Percentiles rank a stretch among this genome's conserved stretches.
phyloP scores from a whole-genome alignment of 2,329 filamentous ascomycete species.

The Didymella arachidicola region DNA sequence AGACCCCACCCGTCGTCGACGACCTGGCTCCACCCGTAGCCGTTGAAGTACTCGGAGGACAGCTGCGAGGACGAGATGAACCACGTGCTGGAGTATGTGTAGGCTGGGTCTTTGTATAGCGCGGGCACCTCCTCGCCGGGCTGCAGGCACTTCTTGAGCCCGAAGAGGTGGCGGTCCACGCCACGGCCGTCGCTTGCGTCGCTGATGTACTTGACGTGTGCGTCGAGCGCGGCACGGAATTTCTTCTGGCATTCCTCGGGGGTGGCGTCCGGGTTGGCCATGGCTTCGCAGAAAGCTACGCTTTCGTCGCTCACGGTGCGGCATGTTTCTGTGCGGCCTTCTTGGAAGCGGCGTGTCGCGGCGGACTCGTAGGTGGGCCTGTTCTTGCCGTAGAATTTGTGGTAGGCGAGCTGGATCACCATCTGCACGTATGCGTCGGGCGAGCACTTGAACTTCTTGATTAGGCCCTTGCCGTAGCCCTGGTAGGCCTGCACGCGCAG shows the following conservation, averaged over 20 bases:
- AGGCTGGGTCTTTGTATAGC: constrained; percentile 88
- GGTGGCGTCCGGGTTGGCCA: constrained; percentile 72
- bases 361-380: constrained; percentile 97
- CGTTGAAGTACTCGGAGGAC: constrained; percentile 97
- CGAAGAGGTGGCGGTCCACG: constrained; percentile 96
- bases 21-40: constrained; percentile 98
- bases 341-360: constrained; percentile 92
- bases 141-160: constrained; percentile 87
- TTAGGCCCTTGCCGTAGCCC: constrained; percentile 95
- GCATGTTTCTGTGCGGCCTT: constrained; percentile 95
- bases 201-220: constrained; percentile 88
- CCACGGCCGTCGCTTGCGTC: constrained; percentile 91
- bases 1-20: constrained; percentile 96
- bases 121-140: constrained; percentile 81
- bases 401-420: constrained; percentile 97
- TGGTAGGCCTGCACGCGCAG: constrained; percentile 95
- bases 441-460: constrained; percentile 99
- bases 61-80: constrained; percentile 88
- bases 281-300: constrained; percentile 87
- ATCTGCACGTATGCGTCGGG: constrained; percentile 98
- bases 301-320: constrained; percentile 90
- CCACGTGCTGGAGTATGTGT: constrained; percentile 84
- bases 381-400: constrained; percentile 99
- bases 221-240: constrained; percentile 81
- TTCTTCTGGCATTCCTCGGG: constrained; percentile 73